These are phyloP conservation scores for Epichloe baconii DNA, from an alignment of 2,329 filamentous ascomycete species.

Conservation along the genomic window DNA sequence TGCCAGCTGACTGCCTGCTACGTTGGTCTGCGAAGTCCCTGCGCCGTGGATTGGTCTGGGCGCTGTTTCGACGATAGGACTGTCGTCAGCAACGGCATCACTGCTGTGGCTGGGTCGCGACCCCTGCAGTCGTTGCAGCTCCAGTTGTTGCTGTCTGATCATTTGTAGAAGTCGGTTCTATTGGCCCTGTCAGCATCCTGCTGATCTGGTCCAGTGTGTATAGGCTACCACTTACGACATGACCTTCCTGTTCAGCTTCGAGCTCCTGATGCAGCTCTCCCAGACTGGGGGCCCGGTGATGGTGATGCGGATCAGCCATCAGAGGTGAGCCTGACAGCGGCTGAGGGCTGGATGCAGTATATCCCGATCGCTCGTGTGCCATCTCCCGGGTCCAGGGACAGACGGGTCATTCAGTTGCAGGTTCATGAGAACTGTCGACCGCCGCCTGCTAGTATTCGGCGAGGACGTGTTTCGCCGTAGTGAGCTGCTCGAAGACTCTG, in stretches of 20 bases:
- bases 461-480: conserved; percentile 28
- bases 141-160: conserved; percentile 64
- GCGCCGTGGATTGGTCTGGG: conserved; percentile 29
- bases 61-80: conserved; percentile 27
- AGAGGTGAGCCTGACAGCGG: conserved; percentile 35
- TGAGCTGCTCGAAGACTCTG: conserved; percentile 41
- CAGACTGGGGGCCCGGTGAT: conserved; percentile 55
- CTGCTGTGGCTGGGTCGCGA: conserved; percentile 22
- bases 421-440: conserved; percentile 60
- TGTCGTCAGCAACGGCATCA: conserved; percentile 36
- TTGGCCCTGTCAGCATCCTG: neutral
- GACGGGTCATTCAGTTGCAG: conserved; percentile 59
- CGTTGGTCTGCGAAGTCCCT: conserved; percentile 22
- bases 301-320: conserved; percentile 45
- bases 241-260: conserved; percentile 66
- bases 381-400: conserved; percentile 58
- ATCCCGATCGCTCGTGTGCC: conserved; percentile 29
- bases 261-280: conserved; percentile 69
- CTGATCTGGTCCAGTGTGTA: conserved; percentile 5
- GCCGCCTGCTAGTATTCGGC: conserved; percentile 41
- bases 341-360: conserved; percentile 27
- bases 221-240: conserved; percentile 44
- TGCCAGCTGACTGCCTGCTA: conserved; percentile 13
- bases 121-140: conserved; percentile 48
- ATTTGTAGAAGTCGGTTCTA: conserved; percentile 65